Conservation (phyloP, 1,139 yeast species). For the Zygoascus meyerae region DNA sequence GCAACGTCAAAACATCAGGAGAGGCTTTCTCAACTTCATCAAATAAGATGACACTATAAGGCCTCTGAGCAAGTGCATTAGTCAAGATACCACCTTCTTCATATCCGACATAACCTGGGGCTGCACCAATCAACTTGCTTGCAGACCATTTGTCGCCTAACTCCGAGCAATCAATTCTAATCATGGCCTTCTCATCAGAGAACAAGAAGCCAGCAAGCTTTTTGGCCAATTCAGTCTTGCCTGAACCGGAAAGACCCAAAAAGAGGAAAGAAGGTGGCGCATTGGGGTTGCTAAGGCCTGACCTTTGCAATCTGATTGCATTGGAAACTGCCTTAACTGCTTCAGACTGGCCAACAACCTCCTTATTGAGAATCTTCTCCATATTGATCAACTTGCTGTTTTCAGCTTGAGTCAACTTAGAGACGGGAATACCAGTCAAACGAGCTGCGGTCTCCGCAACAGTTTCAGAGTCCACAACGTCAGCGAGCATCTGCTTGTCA, state of each 20-base stretch:
- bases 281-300: conserved; percentile 94
- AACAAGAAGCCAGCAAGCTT: conserved; percentile 92
- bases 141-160: conserved; percentile 93
- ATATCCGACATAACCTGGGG: conserved; percentile 97
- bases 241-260: conserved; percentile 94
- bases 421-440: conserved; percentile 97
- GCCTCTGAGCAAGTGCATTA: conserved; percentile 83
- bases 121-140: conserved; percentile 91
- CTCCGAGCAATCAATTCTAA: conserved; percentile 96
- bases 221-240: conserved; percentile 97
- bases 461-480: conserved; percentile 88
- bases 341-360: conserved; percentile 92
- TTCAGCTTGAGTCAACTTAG: conserved; percentile 91
- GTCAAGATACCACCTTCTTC: conserved; percentile 97
- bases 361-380: conserved; percentile 78
- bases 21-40: conserved; percentile 99
- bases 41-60: conserved; percentile 88
- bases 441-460: conserved; percentile 97
- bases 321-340: conserved; percentile 96
- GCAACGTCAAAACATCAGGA: conserved; percentile 89
- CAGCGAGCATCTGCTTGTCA: conserved; percentile 65
- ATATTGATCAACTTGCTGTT: conserved; percentile 86
- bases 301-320: conserved; percentile 85
- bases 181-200: conserved; percentile 93
- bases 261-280: conserved; percentile 95